These are phyloP conservation scores for Marasmius sp. DNA, from an alignment of 1,284 basidiomycete species.

Conservation along the genomic window DNA sequence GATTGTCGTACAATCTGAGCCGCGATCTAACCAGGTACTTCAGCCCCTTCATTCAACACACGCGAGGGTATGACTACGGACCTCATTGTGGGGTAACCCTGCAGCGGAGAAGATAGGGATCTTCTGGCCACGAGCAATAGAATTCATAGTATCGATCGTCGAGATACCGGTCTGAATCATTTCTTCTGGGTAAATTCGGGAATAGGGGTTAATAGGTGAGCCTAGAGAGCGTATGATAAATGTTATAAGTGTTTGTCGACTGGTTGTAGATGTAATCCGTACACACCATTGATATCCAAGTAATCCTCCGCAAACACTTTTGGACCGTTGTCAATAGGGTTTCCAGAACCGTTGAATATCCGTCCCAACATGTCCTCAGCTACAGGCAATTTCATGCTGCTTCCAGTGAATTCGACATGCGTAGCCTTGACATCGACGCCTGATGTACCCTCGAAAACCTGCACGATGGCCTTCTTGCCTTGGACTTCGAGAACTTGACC, in stretches of 20 bases:
- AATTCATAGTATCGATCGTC: slow-evolving; percentile 98
- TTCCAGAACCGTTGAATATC: slow-evolving; percentile 98
- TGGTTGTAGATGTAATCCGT: not conserved
- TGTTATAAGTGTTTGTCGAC: slow-evolving; percentile 2
- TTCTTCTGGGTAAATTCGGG: slow-evolving; percentile 99
- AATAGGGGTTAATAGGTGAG: slow-evolving; percentile 98
- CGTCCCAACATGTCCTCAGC: slow-evolving; percentile 99
- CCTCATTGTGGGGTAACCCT: slow-evolving; percentile 98
- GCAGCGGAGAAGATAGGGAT: slow-evolving; percentile 99
- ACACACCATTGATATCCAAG: slow-evolving; percentile 95
- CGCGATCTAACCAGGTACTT: slow-evolving; percentile 72
- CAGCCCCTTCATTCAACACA: slow-evolving; percentile 1
- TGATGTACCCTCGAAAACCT: slow-evolving; percentile 98
- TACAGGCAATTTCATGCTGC: slow-evolving; percentile 98
- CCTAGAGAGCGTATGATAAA: slow-evolving; percentile 49
- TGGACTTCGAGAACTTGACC: slow-evolving; percentile 98
- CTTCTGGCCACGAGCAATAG: slow-evolving; percentile 99
- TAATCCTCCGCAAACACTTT: slow-evolving; percentile 99
- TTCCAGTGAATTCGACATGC: slow-evolving; percentile 97
- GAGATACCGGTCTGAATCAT: slow-evolving; percentile 99
- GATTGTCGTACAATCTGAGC: slow-evolving; percentile 99
- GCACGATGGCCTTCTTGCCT: slow-evolving; percentile 98
- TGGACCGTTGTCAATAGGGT: slow-evolving; percentile 97
- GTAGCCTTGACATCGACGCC: slow-evolving; percentile 98
- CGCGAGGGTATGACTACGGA: slow-evolving; percentile 33